Evolutionary conservation across 2,329 filamentous ascomycete species (phyloP), one percentile per base, ranked within the genome.

Genomic region (Aschersonia sp.): DNA sequence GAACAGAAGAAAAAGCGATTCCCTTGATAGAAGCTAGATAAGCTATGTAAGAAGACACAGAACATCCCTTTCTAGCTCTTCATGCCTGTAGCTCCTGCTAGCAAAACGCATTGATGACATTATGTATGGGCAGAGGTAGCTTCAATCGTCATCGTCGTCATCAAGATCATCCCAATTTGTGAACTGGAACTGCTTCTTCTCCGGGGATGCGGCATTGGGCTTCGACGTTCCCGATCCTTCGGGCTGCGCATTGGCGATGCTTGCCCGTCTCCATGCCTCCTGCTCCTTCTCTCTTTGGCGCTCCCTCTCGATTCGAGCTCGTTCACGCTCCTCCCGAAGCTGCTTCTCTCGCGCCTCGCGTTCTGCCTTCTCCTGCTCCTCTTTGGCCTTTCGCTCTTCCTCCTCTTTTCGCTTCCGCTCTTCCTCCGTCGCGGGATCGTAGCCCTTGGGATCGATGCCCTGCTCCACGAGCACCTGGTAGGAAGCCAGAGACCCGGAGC

Each of bases 401-500:
- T 74, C 73, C 49, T 73, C 72, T 46, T 67, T 67, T 41, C 63
- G 64, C 58, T 71, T 69, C 53, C 68, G 68, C 51, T 71, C 71
- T 54, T 74, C 71, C 51, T 77, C 75, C 30, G 66, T 70, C 7
- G 63, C 70, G 1, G 79, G 78, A 53, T 82, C 77, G 57, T 76
- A 77, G 37, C 69, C 71, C 47, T 67, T 72, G 7, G 78, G 79
- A 58, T 84, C 77, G 53, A 77, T 71, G 6, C 80, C 81, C 47
- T 71, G 65, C 55, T 83, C 79, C 5, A 74, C 54, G 51, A 87
- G 71, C 30, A 71, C 65, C 56, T 87, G 80, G 43, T 78, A 74
- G 7, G 70, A 68, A 0, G 79, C 81, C 41, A 94, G 68, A 2
- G 80, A 79, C 37, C 87, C 85, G 12, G 69, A 67, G 32, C 78